Percentiles rank a stretch among this genome's conserved stretches.
phyloP scores from a whole-genome alignment of 2,329 filamentous ascomycete genomes.

The Talaromyces rugulosus region DNA sequence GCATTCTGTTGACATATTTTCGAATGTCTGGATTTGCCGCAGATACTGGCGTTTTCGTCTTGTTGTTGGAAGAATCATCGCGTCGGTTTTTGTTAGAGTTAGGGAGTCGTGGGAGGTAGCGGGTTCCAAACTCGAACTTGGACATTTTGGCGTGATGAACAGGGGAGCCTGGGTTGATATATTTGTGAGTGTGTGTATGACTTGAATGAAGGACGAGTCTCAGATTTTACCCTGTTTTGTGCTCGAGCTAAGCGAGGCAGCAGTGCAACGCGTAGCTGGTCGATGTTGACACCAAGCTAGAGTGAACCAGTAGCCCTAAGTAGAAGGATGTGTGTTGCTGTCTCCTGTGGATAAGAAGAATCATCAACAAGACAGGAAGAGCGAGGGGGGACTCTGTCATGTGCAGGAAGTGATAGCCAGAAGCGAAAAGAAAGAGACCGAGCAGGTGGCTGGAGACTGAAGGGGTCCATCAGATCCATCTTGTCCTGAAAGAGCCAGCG shows the following conservation, averaged over 20 bases:
- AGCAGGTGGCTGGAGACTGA: not conserved
- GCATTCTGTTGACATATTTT: conserved; percentile 23
- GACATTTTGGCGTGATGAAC: conserved; percentile 1
- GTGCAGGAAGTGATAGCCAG: not conserved
- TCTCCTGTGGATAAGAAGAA: not conserved
- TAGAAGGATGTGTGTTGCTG: not conserved
- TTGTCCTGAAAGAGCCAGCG: not conserved
- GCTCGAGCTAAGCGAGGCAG: not conserved
- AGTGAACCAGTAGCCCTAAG: not conserved
- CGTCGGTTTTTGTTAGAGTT: not conserved
- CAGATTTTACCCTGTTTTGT: not conserved
- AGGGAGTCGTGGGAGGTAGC: not conserved
- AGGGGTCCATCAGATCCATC: not conserved
- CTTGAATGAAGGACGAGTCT: not conserved
- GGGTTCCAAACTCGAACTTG: not conserved
- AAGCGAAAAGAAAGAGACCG: not conserved
- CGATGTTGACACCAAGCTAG: not conserved
- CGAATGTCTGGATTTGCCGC: conserved; percentile 27
- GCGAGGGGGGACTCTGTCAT: not conserved
- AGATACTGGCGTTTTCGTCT: not conserved
- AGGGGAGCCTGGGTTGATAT: not conserved
- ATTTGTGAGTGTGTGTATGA: not conserved
- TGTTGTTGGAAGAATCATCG: not conserved
- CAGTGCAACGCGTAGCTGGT: not conserved
- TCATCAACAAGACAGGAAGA: not conserved